Evolutionary conservation across 129 eudicot species (phyloP).

Genomic region (Heracleum sosnowskyi): DNA sequence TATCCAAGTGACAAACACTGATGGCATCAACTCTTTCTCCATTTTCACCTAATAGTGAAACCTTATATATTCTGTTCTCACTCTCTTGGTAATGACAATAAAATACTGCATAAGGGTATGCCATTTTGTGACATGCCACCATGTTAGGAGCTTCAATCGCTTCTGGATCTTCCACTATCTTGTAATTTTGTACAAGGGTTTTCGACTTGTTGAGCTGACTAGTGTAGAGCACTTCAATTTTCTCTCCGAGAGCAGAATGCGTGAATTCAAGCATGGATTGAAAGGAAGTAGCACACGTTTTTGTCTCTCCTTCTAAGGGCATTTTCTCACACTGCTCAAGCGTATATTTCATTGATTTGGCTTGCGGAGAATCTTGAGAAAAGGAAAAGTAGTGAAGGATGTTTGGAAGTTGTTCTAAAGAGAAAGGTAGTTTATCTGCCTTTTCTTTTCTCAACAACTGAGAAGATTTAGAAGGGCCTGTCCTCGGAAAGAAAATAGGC

Average conservation of each 20-base stretch:
- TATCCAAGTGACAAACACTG: constrained; percentile 80
- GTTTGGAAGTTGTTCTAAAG: background rate
- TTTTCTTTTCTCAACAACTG: background rate
- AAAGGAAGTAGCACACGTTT: background rate
- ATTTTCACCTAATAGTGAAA: background rate
- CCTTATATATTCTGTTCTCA: background rate
- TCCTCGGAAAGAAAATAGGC: constrained; percentile 1
- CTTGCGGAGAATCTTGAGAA: background rate
- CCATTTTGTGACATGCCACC: constrained; percentile 5
- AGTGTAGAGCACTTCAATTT: background rate
- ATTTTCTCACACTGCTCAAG: background rate
- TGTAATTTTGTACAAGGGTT: background rate
- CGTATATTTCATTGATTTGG: background rate
- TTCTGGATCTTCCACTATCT: background rate
- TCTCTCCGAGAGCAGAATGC: background rate
- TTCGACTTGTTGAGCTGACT: constrained; percentile 1
- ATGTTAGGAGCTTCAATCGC: background rate
- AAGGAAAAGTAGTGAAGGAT: background rate
- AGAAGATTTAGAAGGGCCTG: constrained; percentile 1
- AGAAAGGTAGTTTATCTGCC: background rate
- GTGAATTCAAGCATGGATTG: background rate
- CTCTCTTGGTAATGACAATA: background rate
- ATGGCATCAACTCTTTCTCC: constrained; percentile 46
- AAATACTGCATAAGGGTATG: constrained; percentile 2
- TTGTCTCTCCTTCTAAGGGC: background rate